phyloP scores from a whole-genome alignment of 108 stramenopile species.

The Mediolabrus comicus region DNA sequence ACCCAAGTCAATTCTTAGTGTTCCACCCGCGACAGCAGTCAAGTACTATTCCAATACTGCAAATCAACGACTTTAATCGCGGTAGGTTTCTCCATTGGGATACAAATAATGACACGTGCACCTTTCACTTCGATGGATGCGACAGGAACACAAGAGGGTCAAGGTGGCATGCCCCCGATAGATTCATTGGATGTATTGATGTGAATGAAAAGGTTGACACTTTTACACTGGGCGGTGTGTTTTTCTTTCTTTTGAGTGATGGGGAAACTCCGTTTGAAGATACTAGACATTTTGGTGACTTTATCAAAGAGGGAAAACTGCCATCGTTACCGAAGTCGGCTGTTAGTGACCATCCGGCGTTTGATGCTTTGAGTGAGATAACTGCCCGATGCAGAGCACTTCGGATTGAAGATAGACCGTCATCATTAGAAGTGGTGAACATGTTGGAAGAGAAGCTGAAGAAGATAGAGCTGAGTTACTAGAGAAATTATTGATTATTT shows the following conservation, averaged over 20 bases:
- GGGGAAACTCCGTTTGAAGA: conserved; percentile 12
- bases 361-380: conserved; percentile 13
- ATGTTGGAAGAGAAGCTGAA: conserved; percentile 13
- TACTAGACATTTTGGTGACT: background rate
- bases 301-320: background rate
- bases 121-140: conserved; percentile 14
- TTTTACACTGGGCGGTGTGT: conserved; percentile 15
- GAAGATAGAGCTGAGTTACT: background rate
- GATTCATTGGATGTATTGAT: conserved; percentile 12
- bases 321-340: background rate
- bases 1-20: conserved; percentile 18
- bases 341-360: conserved; percentile 15
- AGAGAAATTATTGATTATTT: too few species aligned
- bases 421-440: conserved; percentile 18
- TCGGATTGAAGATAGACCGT: conserved; percentile 15
- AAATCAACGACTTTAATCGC: conserved; percentile 21
- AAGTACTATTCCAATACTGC: conserved; percentile 2
- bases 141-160: conserved; percentile 4
- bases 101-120: conserved; percentile 4
- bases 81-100: conserved; percentile 6
- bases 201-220: conserved; percentile 19
- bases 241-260: conserved; percentile 16
- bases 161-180: conserved; percentile 8
- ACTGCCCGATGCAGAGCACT: conserved; percentile 12
- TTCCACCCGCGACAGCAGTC: background rate